Evolutionary conservation across 345 rosid genomes (phyloP).

Genomic region (Reutealis trisperma): DNA sequence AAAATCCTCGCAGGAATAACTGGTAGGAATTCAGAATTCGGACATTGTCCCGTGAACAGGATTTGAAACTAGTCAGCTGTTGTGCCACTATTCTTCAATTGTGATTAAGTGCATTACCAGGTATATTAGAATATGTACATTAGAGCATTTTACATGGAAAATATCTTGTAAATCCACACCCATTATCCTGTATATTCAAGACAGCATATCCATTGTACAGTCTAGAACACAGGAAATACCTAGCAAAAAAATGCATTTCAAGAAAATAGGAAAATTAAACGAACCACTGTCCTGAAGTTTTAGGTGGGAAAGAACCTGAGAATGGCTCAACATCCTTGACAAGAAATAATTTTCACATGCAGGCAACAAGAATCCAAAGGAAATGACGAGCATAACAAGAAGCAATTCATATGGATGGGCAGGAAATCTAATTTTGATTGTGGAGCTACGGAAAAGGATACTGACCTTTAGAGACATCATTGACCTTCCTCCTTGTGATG

Average conservation of each 20-base stretch:
- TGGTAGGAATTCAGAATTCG: neutral
- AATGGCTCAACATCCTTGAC: neutral
- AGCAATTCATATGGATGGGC: conserved; percentile 33
- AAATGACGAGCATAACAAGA: neutral
- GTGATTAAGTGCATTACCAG: neutral
- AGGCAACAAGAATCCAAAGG: neutral
- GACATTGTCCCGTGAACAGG: neutral
- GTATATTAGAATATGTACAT: no score
- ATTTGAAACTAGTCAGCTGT: neutral
- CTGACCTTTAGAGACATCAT: conserved; percentile 58
- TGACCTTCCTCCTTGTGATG: conserved; percentile 55
- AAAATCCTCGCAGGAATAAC: neutral
- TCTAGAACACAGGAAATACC: neutral
- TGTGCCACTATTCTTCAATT: neutral
- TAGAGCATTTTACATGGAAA: neutral
- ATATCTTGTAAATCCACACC: no score
- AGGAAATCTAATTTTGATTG: conserved; percentile 43
- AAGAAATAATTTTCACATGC: no score
- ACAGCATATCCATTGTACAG: neutral
- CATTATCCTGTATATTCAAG: neutral
- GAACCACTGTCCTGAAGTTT: neutral
- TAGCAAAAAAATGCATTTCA: neutral
- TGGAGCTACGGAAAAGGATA: conserved; percentile 64
- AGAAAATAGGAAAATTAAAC: neutral
- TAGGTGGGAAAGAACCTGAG: neutral